Percentiles rank a stretch among this genome's conserved stretches.
Evolutionary conservation across 2,329 filamentous ascomycete species (phyloP).

Genomic region (Stachybotrys echinatus): DNA sequence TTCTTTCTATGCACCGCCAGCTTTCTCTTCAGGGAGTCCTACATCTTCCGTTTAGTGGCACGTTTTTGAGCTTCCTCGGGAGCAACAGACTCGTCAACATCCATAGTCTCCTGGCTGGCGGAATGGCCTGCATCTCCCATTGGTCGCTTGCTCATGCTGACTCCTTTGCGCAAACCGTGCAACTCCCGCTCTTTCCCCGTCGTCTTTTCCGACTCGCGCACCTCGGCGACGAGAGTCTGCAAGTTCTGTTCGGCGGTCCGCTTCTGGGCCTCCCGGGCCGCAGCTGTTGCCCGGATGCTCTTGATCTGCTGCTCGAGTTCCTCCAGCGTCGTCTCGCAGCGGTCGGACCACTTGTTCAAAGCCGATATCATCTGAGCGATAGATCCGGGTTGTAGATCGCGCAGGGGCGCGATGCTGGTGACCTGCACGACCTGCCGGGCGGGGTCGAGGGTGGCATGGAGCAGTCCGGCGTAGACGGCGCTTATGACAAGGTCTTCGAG

Average conservation of each 20-base stretch:
- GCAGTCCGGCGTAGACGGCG: conserved; percentile 79
- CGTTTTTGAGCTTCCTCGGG: conserved; percentile 45
- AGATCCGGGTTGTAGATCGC: conserved; percentile 73
- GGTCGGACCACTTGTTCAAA: conserved; percentile 69
- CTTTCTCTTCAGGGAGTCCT: conserved; percentile 9
- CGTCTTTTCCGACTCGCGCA: conserved; percentile 37
- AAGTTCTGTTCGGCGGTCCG: conserved; percentile 41
- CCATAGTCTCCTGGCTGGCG: conserved; percentile 46
- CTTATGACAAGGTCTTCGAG: conserved; percentile 84
- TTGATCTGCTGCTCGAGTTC: conserved; percentile 74
- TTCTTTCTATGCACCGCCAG: background rate
- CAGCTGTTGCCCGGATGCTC: conserved; percentile 55
- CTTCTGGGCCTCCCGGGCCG: conserved; percentile 45
- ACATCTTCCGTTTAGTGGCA: conserved; percentile 50
- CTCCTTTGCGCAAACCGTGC: conserved; percentile 4
- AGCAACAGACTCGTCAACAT: conserved; percentile 47
- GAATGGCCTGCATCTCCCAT: conserved; percentile 38
- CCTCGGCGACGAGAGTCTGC: conserved; percentile 40
- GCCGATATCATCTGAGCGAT: conserved; percentile 63
- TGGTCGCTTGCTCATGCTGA: conserved; percentile 23
- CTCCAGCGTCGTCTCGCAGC: conserved; percentile 68
- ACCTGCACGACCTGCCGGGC: conserved; percentile 69
- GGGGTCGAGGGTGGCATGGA: conserved; percentile 80
- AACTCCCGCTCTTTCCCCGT: background rate
- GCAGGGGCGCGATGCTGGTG: conserved; percentile 75